A percentile compares a stretch with the other conserved stretches of the same genome.
phyloP scores from a whole-genome alignment of 305 asterid species.

The Solanum hybrid region DNA sequence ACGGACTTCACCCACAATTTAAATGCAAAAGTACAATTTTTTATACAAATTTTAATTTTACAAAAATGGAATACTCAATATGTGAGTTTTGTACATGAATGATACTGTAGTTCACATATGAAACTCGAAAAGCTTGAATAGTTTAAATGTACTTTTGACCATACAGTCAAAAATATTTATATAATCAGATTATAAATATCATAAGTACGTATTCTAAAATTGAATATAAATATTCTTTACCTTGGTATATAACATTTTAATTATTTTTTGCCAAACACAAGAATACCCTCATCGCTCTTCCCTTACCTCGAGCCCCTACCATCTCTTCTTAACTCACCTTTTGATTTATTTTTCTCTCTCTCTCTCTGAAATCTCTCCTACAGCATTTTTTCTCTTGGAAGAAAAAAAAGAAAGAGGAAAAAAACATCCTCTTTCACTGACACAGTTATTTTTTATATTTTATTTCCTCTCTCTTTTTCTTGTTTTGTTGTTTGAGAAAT shows the following conservation, averaged over 20 bases:
- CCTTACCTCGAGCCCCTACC: constrained; percentile 75
- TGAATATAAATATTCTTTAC: not conserved
- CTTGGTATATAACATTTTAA: not conserved
- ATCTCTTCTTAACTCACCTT: not conserved
- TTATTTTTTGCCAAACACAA: constrained; percentile 15
- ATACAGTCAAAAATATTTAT: not conserved
- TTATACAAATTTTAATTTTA: not conserved
- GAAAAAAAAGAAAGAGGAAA: not conserved
- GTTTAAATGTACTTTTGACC: not conserved
- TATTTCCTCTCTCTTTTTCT: constrained; percentile 10
- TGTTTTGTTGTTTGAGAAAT: constrained; percentile 3
- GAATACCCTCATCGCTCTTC: constrained; percentile 22
- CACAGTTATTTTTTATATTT: constrained; percentile 9
- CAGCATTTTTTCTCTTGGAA: constrained; percentile 14
- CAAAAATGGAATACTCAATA: not conserved
- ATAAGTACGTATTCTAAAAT: not conserved
- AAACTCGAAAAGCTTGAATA: too few species aligned
- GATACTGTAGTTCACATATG: not conserved
- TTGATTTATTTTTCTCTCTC: not conserved
- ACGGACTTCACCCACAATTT: not conserved
- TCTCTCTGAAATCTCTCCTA: constrained; percentile 1
- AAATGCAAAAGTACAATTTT: not conserved
- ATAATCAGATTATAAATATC: not conserved
- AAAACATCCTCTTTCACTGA: constrained; percentile 14
- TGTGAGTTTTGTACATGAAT: not conserved